phyloP scores from a whole-genome alignment of 805 yeast genomes.

The Scheffersomyces amazonensis region DNA sequence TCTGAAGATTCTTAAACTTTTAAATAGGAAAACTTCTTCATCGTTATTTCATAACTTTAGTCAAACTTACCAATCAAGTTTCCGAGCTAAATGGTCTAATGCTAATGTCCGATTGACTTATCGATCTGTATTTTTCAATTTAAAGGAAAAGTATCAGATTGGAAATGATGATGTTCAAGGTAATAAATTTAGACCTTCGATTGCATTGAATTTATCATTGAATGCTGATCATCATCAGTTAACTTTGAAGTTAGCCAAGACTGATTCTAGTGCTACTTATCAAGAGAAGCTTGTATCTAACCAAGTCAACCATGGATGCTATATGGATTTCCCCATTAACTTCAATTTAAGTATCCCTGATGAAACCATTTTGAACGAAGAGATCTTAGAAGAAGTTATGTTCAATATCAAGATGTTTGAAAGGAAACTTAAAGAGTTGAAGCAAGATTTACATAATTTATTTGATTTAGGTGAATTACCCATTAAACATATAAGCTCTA shows the following conservation, averaged over 20 bases:
- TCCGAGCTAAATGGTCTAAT: conserved; percentile 16
- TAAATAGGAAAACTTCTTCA: conserved; percentile 6
- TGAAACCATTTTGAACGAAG: conserved; percentile 29
- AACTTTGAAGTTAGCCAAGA: conserved; percentile 17
- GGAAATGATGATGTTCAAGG: not conserved
- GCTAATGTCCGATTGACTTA: conserved; percentile 16
- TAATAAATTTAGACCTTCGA: conserved; percentile 3
- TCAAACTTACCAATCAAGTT: conserved; percentile 17
- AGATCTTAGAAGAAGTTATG: conserved; percentile 44
- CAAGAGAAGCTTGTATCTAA: conserved; percentile 12
- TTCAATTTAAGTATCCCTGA: conserved; percentile 28
- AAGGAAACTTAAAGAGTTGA: conserved; percentile 39
- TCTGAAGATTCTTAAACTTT: conserved; percentile 4
- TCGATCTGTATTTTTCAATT: conserved; percentile 14
- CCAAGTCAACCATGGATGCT: conserved; percentile 21
- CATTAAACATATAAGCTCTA: conserved; percentile 42
- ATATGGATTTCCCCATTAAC: conserved; percentile 31
- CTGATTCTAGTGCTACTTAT: conserved; percentile 15
- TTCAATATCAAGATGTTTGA: conserved; percentile 56
- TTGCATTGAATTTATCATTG: conserved; percentile 28
- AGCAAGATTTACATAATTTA: conserved; percentile 40
- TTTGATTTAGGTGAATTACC: conserved; percentile 68
- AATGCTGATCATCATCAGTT: conserved; percentile 18
- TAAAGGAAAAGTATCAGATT: conserved; percentile 6
- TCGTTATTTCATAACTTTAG: conserved; percentile 22